Evolutionary conservation across 139 green algal species (phyloP).

Genomic region (Chlorella sp.): DNA sequence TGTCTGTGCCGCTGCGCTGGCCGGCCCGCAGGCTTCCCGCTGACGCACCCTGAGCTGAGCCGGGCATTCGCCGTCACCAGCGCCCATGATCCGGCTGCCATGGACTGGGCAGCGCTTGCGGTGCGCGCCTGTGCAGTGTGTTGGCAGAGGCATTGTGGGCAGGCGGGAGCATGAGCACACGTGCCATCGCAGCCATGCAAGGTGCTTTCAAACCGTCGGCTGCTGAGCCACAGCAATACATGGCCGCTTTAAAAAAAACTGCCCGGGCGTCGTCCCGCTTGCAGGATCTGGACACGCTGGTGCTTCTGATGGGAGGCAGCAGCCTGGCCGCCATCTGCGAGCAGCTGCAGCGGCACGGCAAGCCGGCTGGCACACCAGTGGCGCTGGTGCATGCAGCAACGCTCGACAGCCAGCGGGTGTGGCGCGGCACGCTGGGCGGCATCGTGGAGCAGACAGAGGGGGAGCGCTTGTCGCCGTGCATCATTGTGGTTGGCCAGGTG

Average conservation of each 20-base stretch:
- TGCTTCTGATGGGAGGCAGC: conserved; percentile 76
- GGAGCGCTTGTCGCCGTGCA: conserved; percentile 60
- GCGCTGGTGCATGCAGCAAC: conserved; percentile 48
- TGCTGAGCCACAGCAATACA: not conserved
- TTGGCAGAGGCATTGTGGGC: not conserved
- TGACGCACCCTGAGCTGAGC: conserved; percentile 65
- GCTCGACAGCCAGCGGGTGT: conserved; percentile 56
- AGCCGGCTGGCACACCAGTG: not conserved
- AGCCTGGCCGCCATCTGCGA: conserved; percentile 46
- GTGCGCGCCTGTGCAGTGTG: not conserved
- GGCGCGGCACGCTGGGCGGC: conserved; percentile 47
- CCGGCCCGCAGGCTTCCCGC: conserved; percentile 62
- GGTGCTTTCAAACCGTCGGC: not conserved
- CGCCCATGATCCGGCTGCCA: conserved; percentile 55
- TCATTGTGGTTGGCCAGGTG: conserved; percentile 58
- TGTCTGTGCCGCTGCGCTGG: not conserved
- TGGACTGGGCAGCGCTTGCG: conserved; percentile 60
- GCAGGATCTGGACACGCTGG: conserved; percentile 41
- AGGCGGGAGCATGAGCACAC: too few species aligned
- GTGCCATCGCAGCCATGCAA: too few species aligned
- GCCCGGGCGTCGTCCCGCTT: not conserved
- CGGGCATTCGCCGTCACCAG: conserved; percentile 63
- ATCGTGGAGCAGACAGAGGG: conserved; percentile 47
- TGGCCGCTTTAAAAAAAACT: not conserved
- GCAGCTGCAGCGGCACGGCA: conserved; percentile 46